phyloP scores from a whole-genome alignment of 2,329 filamentous ascomycete species.

The Thermothelomyces thermophilus region DNA sequence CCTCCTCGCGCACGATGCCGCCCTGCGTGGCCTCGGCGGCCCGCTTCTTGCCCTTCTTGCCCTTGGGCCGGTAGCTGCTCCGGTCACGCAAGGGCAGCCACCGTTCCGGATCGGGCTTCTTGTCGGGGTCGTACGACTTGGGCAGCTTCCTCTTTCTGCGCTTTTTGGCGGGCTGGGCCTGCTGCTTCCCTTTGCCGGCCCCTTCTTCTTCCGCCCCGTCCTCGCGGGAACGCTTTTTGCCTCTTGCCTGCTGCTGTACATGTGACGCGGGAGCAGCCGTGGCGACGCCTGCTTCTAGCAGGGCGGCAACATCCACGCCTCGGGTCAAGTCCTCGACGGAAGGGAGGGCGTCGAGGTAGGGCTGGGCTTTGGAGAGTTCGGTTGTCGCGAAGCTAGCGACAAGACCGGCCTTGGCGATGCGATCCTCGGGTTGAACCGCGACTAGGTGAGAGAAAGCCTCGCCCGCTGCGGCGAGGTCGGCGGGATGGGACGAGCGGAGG shows the following conservation, averaged over 20 bases:
- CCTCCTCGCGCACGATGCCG: conserved; percentile 69
- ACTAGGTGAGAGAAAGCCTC: conserved; percentile 73
- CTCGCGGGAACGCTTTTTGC: conserved; percentile 41
- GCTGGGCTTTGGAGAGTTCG: conserved; percentile 49
- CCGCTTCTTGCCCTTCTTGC: conserved; percentile 85
- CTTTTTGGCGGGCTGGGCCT: conserved; percentile 38
- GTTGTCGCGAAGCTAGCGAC: conserved; percentile 70
- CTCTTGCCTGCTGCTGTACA: conserved; percentile 30
- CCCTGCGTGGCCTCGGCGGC: conserved; percentile 76
- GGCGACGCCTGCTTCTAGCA: conserved; percentile 62
- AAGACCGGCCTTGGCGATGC: conserved; percentile 70
- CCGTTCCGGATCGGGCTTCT: conserved; percentile 79
- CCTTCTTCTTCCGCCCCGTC: conserved; percentile 32
- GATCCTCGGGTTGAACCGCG: conserved; percentile 58
- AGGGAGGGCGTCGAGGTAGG: conserved; percentile 52
- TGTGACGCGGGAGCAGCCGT: conserved; percentile 34
- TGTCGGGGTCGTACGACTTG: conserved; percentile 68
- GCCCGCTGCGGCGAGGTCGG: conserved; percentile 64
- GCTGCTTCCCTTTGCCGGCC: conserved; percentile 29
- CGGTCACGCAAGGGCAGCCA: conserved; percentile 90
- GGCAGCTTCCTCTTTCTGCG: conserved; percentile 57
- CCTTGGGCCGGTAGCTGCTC: conserved; percentile 82
- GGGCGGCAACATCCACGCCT: conserved; percentile 52
- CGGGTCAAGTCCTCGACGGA: conserved; percentile 55
- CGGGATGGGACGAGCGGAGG: conserved; percentile 62